Percentiles rank a stretch among this genome's conserved stretches.
phyloP scores from a whole-genome alignment of 2,329 filamentous ascomycete species.

The Lecanicillium sp. region DNA sequence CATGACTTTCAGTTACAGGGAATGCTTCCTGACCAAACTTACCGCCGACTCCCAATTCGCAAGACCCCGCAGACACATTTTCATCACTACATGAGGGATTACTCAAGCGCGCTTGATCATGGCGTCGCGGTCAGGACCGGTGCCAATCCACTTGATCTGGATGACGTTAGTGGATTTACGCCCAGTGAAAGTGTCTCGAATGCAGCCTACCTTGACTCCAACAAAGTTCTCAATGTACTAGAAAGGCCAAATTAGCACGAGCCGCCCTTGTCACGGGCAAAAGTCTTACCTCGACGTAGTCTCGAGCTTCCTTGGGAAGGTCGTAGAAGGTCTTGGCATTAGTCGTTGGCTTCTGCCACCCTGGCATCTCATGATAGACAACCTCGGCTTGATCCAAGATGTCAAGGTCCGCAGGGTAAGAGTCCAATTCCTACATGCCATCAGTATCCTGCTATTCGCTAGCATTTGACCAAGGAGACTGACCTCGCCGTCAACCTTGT shows the following conservation, averaged over 20 bases:
- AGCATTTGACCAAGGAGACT: too few species aligned
- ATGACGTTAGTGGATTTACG: slow-evolving; percentile 12
- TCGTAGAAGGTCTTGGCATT: slow-evolving; percentile 51
- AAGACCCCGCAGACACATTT: too few species aligned
- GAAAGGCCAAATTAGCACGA: slow-evolving; percentile 10
- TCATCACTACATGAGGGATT: too few species aligned
- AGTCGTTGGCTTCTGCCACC: slow-evolving; percentile 60
- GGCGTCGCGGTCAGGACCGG: slow-evolving; percentile 55
- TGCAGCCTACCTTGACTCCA: slow-evolving; percentile 38
- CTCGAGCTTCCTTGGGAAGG: slow-evolving; percentile 54
- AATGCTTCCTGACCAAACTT: too few species aligned
- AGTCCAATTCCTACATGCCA: slow-evolving; percentile 20
- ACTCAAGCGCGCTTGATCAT: slow-evolving; percentile 39
- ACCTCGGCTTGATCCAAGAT: slow-evolving; percentile 52
- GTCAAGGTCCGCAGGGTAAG: slow-evolving; percentile 56
- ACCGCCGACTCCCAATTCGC: too few species aligned
- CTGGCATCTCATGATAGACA: slow-evolving; percentile 58
- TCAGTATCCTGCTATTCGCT: slow-evolving; percentile 1
- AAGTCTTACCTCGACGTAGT: slow-evolving; percentile 46
- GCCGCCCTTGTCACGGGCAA: slow-evolving; percentile 1
- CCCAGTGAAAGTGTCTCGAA: slow-evolving; percentile 2
- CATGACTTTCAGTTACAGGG: too few species aligned
- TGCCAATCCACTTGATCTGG: slow-evolving; percentile 54
- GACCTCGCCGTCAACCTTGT: slow-evolving; percentile 35
- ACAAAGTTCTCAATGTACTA: slow-evolving; percentile 56